Evolutionary conservation across 2,329 filamentous ascomycete species (phyloP).

Genomic region (Tolypocladium nubicola): DNA sequence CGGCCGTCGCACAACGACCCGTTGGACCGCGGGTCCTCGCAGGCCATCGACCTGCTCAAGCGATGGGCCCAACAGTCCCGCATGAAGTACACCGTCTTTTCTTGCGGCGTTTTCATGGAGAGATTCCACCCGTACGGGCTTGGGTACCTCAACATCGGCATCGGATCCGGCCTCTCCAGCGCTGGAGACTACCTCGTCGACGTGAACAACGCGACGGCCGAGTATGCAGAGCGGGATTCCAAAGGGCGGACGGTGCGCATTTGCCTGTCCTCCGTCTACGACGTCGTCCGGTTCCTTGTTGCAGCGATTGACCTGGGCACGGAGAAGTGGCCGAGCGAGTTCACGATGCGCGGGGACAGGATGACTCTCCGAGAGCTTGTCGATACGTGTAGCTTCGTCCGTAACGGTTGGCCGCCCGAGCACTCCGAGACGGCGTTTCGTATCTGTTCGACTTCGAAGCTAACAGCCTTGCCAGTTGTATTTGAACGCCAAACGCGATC

Average conservation of each 20-base stretch:
- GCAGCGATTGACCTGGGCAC: slow-evolving; percentile 54
- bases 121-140: slow-evolving; percentile 61
- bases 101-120: slow-evolving; percentile 68
- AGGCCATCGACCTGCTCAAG: slow-evolving; percentile 45
- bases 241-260: slow-evolving; percentile 41
- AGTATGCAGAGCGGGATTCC: slow-evolving; percentile 46
- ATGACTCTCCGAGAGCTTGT: slow-evolving; percentile 51
- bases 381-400: slow-evolving; percentile 32
- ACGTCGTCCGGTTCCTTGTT: slow-evolving; percentile 61
- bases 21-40: slow-evolving; percentile 48
- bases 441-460: not conserved
- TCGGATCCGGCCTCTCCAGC: slow-evolving; percentile 37
- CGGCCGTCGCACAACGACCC: slow-evolving; percentile 42
- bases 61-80: slow-evolving; percentile 37
- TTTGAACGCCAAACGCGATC: slow-evolving; percentile 27
- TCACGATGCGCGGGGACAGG: slow-evolving; percentile 58
- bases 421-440: not conserved
- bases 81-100: slow-evolving; percentile 61
- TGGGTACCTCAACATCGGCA: slow-evolving; percentile 46
- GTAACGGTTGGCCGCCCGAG: slow-evolving; percentile 27
- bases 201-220: slow-evolving; percentile 43
- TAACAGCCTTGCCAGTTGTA: slow-evolving; percentile 21
- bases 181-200: slow-evolving; percentile 60
- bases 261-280: slow-evolving; percentile 58
- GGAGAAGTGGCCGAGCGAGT: slow-evolving; percentile 55